phyloP scores from a whole-genome alignment of 331 rosid species.

The Malus hybrid region DNA sequence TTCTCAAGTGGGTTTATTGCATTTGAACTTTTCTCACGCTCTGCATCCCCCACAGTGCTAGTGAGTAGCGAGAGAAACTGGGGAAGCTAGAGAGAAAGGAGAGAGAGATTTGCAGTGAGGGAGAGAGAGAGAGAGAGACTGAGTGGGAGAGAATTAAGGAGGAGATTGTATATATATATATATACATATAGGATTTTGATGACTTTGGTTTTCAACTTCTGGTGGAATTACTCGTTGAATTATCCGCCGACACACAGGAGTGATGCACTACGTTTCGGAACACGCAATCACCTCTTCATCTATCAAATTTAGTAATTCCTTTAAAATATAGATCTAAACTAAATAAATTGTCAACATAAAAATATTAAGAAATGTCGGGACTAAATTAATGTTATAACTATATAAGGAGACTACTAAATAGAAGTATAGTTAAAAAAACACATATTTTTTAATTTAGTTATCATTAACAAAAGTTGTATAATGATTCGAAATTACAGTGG shows the following conservation, averaged over 20 bases:
- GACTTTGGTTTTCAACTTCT: not conserved
- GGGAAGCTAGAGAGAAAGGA: not conserved
- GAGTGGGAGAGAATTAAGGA: not conserved
- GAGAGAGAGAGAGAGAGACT: not conserved
- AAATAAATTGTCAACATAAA: too few species aligned
- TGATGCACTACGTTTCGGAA: not conserved
- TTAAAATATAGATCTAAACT: too few species aligned
- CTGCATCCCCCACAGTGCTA: not conserved
- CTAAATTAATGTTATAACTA: too few species aligned
- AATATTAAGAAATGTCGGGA: too few species aligned
- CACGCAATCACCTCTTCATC: not conserved
- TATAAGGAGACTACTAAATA: too few species aligned
- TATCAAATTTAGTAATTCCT: too few species aligned
- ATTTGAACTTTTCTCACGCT: not conserved
- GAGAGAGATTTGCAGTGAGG: not conserved
- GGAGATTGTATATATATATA: not conserved
- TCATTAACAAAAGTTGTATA: too few species aligned
- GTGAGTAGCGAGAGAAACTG: not conserved
- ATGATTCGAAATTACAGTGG: too few species aligned
- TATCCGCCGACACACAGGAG: constrained; percentile 5
- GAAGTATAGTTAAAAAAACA: too few species aligned
- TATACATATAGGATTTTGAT: not conserved
- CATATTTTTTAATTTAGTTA: too few species aligned
- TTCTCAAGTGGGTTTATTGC: not conserved
- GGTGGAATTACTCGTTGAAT: not conserved